A percentile compares a stretch with the other conserved stretches of the same genome.
phyloP scores from a whole-genome alignment of 225 moss, liverwort and hornwort species.

The Lunularia cruciata region DNA sequence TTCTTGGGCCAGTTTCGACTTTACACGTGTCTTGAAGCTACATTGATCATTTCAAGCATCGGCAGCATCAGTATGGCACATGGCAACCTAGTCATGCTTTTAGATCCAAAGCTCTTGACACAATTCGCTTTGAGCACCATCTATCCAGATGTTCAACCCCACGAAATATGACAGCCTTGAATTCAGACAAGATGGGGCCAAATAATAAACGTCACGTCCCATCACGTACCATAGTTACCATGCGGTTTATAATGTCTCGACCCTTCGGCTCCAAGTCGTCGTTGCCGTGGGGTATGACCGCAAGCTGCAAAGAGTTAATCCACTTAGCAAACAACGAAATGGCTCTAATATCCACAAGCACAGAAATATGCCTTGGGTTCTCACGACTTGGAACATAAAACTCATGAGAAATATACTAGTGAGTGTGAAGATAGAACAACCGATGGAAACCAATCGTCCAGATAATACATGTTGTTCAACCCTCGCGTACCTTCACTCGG shows the following conservation, averaged over 20 bases:
- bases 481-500: slow-evolving; percentile 43
- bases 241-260: slow-evolving; percentile 32
- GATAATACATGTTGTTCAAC: neutral
- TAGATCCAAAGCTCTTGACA: too few species aligned
- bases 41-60: neutral
- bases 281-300: slow-evolving; percentile 44
- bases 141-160: too few species aligned
- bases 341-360: neutral
- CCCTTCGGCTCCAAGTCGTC: slow-evolving; percentile 43
- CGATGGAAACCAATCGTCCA: neutral
- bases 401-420: neutral
- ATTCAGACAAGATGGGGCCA: neutral
- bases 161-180: too few species aligned
- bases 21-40: slow-evolving; percentile 41
- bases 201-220: neutral
- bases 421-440: neutral
- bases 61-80: neutral
- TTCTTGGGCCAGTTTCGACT: slow-evolving; percentile 46
- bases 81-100: neutral
- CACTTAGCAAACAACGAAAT: neutral
- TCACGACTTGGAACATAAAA: neutral
- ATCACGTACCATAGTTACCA: slow-evolving; percentile 37
- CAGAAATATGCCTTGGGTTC: neutral
- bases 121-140: too few species aligned
- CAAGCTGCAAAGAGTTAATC: slow-evolving; percentile 26